A percentile compares a stretch with the other conserved stretches of the same genome.
These are phyloP conservation scores for Neurospora discreta DNA, from an alignment of 495 filamentous ascomycete species.

Conservation along the genomic window DNA sequence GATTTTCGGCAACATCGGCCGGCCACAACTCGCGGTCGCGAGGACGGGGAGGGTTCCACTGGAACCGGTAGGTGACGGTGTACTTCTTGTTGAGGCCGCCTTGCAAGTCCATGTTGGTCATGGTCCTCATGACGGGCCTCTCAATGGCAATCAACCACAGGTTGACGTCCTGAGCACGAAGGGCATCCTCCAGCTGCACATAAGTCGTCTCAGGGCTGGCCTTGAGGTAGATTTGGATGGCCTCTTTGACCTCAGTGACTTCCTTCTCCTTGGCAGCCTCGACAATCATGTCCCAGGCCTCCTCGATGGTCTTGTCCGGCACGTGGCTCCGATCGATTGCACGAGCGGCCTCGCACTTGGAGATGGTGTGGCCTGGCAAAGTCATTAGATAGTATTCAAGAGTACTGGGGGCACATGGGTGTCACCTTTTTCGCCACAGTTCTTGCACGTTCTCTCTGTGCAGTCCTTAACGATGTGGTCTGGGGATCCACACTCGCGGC, in stretches of 20 bases:
- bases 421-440: slow-evolving; percentile 64
- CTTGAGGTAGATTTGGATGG: slow-evolving; percentile 65
- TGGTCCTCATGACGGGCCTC: slow-evolving; percentile 47
- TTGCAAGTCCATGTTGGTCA: slow-evolving; percentile 74
- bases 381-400: not conserved
- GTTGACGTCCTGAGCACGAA: slow-evolving; percentile 52
- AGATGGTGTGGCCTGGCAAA: slow-evolving; percentile 49
- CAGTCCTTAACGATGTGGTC: slow-evolving; percentile 61
- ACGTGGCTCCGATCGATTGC: slow-evolving; percentile 53
- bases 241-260: slow-evolving; percentile 62
- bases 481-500: slow-evolving; percentile 53
- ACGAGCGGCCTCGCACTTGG: slow-evolving; percentile 59
- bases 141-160: slow-evolving; percentile 70
- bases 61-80: slow-evolving; percentile 57
- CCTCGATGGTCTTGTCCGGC: slow-evolving; percentile 45
- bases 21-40: slow-evolving; percentile 56
- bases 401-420: not conserved
- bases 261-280: slow-evolving; percentile 54
- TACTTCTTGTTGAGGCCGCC: slow-evolving; percentile 70
- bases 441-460: slow-evolving; percentile 57
- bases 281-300: slow-evolving; percentile 59
- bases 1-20: slow-evolving; percentile 50
- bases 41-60: slow-evolving; percentile 50
- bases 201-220: slow-evolving; percentile 55
- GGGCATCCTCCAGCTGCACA: slow-evolving; percentile 57